These are phyloP conservation scores for Fulvia fulva DNA, from an alignment of 2,329 filamentous ascomycete species.

Conservation along the genomic window DNA sequence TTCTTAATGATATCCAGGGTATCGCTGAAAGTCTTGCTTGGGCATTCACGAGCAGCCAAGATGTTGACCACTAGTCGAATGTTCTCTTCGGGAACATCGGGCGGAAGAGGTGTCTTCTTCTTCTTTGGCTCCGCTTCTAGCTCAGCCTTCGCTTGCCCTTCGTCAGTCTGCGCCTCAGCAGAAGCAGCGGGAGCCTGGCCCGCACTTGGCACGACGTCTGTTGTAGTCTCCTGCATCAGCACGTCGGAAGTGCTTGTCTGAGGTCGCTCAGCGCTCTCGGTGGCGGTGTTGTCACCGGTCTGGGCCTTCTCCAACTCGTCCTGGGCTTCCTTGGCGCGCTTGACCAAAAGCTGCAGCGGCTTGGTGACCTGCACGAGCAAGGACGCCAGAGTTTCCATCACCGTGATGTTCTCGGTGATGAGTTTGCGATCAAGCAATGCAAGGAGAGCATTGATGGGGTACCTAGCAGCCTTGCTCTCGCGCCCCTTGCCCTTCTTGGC, in stretches of 20 bases:
- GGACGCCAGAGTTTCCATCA: constrained; percentile 90
- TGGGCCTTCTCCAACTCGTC: constrained; percentile 30
- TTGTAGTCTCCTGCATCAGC: constrained; percentile 24
- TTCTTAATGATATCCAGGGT: constrained; percentile 99
- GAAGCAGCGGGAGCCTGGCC: constrained; percentile 19
- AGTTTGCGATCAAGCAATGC: constrained; percentile 86
- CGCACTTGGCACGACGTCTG: constrained; percentile 8
- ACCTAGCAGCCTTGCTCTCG: constrained; percentile 79
- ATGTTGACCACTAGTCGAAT: constrained; percentile 94
- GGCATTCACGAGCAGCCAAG: constrained; percentile 91
- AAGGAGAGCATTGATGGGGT: constrained; percentile 85
- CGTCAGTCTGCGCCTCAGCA: constrained; percentile 20
- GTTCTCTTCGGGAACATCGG: constrained; percentile 82
- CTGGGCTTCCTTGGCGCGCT: constrained; percentile 70
- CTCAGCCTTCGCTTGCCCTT: constrained; percentile 40
- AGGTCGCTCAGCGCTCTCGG: constrained; percentile 27
- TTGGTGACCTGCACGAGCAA: constrained; percentile 84
- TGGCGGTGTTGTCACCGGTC: constrained; percentile 35
- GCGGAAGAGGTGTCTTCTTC: constrained; percentile 66
- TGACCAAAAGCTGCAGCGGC: constrained; percentile 76
- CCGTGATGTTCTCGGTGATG: constrained; percentile 93
- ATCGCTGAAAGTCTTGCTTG: constrained; percentile 95
- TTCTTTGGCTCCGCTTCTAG: constrained; percentile 42
- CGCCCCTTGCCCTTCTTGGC: constrained; percentile 75
- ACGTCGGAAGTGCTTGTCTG: constrained; percentile 23